phyloP scores from a whole-genome alignment of 2,329 filamentous ascomycete species.

The Colletotrichum sp. region DNA sequence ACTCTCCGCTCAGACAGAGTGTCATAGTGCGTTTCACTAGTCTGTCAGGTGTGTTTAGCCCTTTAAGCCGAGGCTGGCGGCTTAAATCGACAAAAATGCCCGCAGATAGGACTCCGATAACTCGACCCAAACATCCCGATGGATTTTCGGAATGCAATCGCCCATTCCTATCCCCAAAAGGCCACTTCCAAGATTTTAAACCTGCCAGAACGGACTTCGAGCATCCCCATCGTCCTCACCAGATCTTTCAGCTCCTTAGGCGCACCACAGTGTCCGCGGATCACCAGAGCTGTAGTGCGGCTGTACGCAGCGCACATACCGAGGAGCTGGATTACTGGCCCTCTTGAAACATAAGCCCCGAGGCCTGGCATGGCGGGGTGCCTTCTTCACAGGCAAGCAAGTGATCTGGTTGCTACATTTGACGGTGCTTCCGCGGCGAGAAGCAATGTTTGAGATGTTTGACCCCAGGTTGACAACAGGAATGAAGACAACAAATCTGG shows the following conservation, averaged over 20 bases:
- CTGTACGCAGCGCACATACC: accelerated
- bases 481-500: accelerated
- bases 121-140: no score
- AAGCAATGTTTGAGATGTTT: neutral
- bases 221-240: accelerated
- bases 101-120: accelerated
- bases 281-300: neutral
- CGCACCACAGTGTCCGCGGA: neutral
- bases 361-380: no score
- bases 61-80: no score
- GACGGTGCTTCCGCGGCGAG: neutral
- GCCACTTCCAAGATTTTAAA: neutral
- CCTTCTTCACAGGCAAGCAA: neutral
- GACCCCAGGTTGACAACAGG: neutral
- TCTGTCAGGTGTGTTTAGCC: no score
- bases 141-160: accelerated
- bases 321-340: neutral
- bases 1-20: accelerated
- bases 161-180: neutral
- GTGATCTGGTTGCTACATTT: neutral
- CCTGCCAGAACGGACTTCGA: neutral
- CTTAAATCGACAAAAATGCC: no score
- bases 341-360: accelerated
- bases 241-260: neutral
- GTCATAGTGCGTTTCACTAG: accelerated